A percentile compares a stretch with the other conserved stretches of the same genome.
Conservation (phyloP, 208 protist genomes). For the Naegleria gruberi region DNA sequence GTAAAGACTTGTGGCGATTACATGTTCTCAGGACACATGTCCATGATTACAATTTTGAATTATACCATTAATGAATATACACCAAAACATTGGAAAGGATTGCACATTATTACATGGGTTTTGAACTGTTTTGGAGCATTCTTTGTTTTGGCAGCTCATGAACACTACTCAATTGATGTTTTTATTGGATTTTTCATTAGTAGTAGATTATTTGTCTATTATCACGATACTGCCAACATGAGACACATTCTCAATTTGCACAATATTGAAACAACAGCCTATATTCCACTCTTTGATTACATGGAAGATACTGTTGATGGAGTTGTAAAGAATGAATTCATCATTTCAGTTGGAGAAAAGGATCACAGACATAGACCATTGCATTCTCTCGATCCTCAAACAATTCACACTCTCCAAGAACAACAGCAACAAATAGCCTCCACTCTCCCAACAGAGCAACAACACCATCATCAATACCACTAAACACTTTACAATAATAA, state of each 20-base stretch:
- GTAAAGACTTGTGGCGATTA: slow-evolving; percentile 34
- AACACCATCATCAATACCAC: too few species aligned
- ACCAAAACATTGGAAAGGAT: not conserved
- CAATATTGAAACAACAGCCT: not conserved
- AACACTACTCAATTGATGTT: slow-evolving; percentile 32
- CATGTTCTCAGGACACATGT: slow-evolving; percentile 31
- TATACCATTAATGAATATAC: slow-evolving; percentile 34
- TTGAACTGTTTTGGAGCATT: slow-evolving; percentile 25
- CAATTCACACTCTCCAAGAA: too few species aligned
- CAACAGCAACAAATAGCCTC: too few species aligned
- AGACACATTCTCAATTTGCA: not conserved
- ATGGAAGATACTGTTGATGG: not conserved
- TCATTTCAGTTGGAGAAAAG: too few species aligned
- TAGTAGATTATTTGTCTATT: slow-evolving; percentile 23
- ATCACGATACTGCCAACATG: slow-evolving; percentile 21
- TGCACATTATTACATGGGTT: slow-evolving; percentile 29
- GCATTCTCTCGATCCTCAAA: too few species aligned
- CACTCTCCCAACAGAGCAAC: too few species aligned
- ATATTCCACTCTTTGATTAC: not conserved
- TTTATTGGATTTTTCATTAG: slow-evolving; percentile 32
- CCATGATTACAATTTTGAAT: slow-evolving; percentile 24
- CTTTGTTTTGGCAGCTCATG: slow-evolving; percentile 28
- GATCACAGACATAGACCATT: too few species aligned
- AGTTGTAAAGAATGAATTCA: not conserved
- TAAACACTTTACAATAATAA: too few species aligned